A percentile compares a stretch with the other conserved stretches of the same genome.
Conservation (phyloP, 2,329 filamentous ascomycete genomes). For the Talaromyces pinophilus region DNA sequence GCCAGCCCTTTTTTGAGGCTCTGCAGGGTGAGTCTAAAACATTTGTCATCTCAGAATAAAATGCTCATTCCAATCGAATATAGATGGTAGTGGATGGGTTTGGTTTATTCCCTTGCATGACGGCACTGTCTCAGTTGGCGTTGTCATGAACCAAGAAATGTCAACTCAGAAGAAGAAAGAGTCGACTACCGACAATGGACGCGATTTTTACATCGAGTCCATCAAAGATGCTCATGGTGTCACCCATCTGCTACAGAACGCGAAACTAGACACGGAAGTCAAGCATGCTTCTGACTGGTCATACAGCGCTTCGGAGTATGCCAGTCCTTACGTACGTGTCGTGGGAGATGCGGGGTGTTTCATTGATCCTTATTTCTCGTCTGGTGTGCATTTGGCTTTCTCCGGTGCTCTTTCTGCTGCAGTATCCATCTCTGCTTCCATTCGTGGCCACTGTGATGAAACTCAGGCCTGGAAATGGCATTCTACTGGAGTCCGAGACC, state of each 20-base stretch:
- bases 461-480: slow-evolving; percentile 44
- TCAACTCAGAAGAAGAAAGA: slow-evolving; percentile 23
- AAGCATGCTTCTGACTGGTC: slow-evolving; percentile 52
- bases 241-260: slow-evolving; percentile 35
- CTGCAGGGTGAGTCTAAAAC: slow-evolving; percentile 20
- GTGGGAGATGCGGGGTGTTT: slow-evolving; percentile 53
- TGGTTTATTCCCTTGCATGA: slow-evolving; percentile 56
- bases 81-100: slow-evolving; percentile 52
- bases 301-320: slow-evolving; percentile 50
- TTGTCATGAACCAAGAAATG: slow-evolving; percentile 17
- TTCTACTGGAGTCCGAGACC: slow-evolving; percentile 46
- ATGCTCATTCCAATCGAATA: background rate
- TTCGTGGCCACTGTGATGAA: slow-evolving; percentile 38
- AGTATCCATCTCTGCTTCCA: slow-evolving; percentile 38
- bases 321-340: slow-evolving; percentile 43
- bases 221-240: slow-evolving; percentile 25
- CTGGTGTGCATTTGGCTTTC: slow-evolving; percentile 51
- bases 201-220: slow-evolving; percentile 23
- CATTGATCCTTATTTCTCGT: slow-evolving; percentile 54
- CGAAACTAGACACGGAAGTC: slow-evolving; percentile 38
- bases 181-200: background rate
- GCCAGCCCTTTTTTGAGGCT: slow-evolving; percentile 24
- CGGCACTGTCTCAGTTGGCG: slow-evolving; percentile 33
- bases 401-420: slow-evolving; percentile 49
- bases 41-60: background rate